Base-by-base conservation (phyloP, 306 rosid genomes). In the Sicyos baderoa region DNA sequence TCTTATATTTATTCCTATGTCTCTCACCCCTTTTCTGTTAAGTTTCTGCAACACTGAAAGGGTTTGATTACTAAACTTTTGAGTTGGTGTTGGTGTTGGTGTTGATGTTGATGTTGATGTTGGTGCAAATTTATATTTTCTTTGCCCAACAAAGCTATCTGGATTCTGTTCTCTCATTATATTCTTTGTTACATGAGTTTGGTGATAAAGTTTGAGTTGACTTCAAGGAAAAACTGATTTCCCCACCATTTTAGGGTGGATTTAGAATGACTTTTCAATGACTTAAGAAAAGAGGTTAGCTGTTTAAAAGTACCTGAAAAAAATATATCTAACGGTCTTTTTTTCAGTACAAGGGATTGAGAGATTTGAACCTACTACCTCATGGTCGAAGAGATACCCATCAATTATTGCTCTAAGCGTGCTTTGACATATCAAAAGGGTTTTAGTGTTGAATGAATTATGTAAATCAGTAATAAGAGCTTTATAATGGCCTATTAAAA, bases 1-100 rank as follows among this genome's bases (percentile, higher is more conserved):
- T 71, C 63, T 48, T 58, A 18, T 70, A 61, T 77, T 80, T 64
- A 49, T 61, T 76, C 80, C 82, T 76, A 84, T 73, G 62, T 66
- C 42, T 59, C 74, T 71, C 71, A 18, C 4, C 40, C 57, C 74
- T 71, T 78, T 68, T 32, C 58, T 52, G 76, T 66, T 52, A 71
- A 72, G 80, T 75, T 52, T 75, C 80, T 66, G 71, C 72, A 62
- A 54, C 78, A 27, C 62, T 75, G 42, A 57, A 71, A 58, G 37
- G 72, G 69, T 42, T 60, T 71, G 52, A 63, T 74, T 76, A 71
- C 49, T 73, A 32, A 53, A 72, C 60, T 69, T 19, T 21, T 68
- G 59, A 62, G 77, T 71, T 75, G 49, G 75, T 74, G 76, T 73
- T 76, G 53, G 75, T 76, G 76, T 72, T 73, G 72, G 72, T 67